Percentiles rank a stretch among this genome's conserved stretches.
Evolutionary conservation across 106 monocot genomes (phyloP).

Genomic region (Platanthera guangdongensis): DNA sequence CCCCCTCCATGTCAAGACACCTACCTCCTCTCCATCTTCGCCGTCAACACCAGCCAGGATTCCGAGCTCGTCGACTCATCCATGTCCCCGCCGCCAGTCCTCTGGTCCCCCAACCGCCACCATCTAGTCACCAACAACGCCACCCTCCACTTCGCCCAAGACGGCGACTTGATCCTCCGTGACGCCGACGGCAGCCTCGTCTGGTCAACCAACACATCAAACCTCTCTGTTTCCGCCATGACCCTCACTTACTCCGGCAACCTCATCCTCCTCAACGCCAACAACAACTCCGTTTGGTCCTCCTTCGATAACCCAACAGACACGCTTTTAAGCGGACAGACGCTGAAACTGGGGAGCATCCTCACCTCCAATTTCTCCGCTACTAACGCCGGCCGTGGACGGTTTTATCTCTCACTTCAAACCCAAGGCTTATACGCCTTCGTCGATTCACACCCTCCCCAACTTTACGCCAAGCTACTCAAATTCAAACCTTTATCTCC

Average conservation of each 20-base stretch:
- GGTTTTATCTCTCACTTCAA: slow-evolving; percentile 11
- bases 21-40: slow-evolving; percentile 39
- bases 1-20: slow-evolving; percentile 2
- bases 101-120: slow-evolving; percentile 59
- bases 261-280: slow-evolving; percentile 27
- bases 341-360: slow-evolving; percentile 15
- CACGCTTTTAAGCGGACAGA: slow-evolving; percentile 34
- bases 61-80: not conserved
- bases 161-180: slow-evolving; percentile 44
- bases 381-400: slow-evolving; percentile 9
- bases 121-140: slow-evolving; percentile 34
- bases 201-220: slow-evolving; percentile 51
- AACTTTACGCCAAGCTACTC: slow-evolving; percentile 11
- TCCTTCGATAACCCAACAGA: slow-evolving; percentile 52
- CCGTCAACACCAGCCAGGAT: slow-evolving; percentile 29
- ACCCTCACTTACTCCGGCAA: slow-evolving; percentile 33
- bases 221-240: slow-evolving; percentile 24
- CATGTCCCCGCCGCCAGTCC: slow-evolving; percentile 12
- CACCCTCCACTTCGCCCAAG: slow-evolving; percentile 27
- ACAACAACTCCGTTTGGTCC: slow-evolving; percentile 29
- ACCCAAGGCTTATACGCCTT: slow-evolving; percentile 9
- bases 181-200: slow-evolving; percentile 22
- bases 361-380: slow-evolving; percentile 21
- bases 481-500: not conserved
- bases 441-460: slow-evolving; percentile 20